Evolutionary conservation across 75 land plant genomes (phyloP), one percentile per base, ranked within the genome.

Genomic region (Cunninghamia lanceolata): DNA sequence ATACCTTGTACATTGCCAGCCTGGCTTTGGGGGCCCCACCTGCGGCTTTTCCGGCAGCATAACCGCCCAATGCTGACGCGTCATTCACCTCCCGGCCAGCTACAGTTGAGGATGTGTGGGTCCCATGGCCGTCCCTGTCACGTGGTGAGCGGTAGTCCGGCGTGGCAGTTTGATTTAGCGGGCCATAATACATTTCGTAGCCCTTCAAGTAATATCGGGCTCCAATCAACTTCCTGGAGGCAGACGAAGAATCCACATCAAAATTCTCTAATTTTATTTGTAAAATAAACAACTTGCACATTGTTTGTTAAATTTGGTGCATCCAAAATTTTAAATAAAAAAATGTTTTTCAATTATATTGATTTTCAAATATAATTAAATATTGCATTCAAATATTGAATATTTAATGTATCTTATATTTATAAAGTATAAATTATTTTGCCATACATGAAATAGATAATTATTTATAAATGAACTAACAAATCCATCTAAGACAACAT

Each of bases 81-180:
- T 83, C 70, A 16, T 25, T 82, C 2, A 96, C 94, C 16, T 50
- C 14, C 14, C 92, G 87, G 35, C 98, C 96, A 14, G 82, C 96
- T 13, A 85, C 98, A 0, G 94, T 96, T 74, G 98, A 96, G 1
- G 98, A 68, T 16, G 98, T 94, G 91, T 96, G 98, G 40, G 95
- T 93, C 15, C 98, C 97, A 43, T 96, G 97, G 79, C 97, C 97
- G 63, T 94, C 96, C 84, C 83, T 71, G 90, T 96, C 97, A 0
- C 97, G 86, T 0, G 96, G 92, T 4, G 97, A 96, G 13, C 82
- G 86, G 89, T 84, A 92, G 38, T 93, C 95, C 2, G 68, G 39
- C 30, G 88, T 86, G n/a, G 79, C 21, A 2, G 93, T 86, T 25
- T 68, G 50, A 88, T 96, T 94, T 16, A 96, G 86, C 0, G 85